Evolutionary conservation across 768 basidiomycete genomes (phyloP), one percentile per base, ranked within the genome.

Genomic region (Lentinula detonsa): DNA sequence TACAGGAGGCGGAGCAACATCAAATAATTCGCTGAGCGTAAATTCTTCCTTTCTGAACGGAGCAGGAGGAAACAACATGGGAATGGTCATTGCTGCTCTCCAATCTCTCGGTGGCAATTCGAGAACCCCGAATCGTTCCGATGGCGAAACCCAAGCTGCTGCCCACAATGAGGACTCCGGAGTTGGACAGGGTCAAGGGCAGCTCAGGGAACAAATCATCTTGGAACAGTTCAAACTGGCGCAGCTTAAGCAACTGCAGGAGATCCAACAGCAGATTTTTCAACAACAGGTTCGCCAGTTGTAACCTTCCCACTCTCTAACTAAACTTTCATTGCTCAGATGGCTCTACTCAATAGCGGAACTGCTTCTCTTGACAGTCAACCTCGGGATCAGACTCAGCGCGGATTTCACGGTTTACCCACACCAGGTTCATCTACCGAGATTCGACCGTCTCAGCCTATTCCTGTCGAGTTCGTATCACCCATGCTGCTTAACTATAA

Each of bases 211-310:
- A 18, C 59, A 60, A 21, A 51, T 60, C 8, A 18, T 60, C 10
- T 28, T 60, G 35, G 59, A 91, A 66, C 90, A 92, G 70, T 83
- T 90, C 75, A 88, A 87, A 70, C 78, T 93, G 49, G 81, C 82
- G 1, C 89, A 90, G 70, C 76, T 93, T 3, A 91, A 89, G 63
- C 86, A 89, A 70, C 76, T 90, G 8, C 89, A 88, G 68, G 85
- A 90, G 70, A 76, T 88, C 11, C 90, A 95, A 68, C 86, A 86
- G 61, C 88, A 92, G 77, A 90, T 93, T 62, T 90, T 93, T 62
- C 92, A 94, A 68, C 92, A 94, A 69, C 93, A 94, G 86, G 93
- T 88, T 60, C 63, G 28, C 40, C 53, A 33, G 37, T 48, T 57
- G 35, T 46, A 7, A 62, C 52, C 55, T 66, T 39, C 52, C 10